Percentiles rank a stretch among this genome's conserved stretches.
Conservation (phyloP, 345 rosid genomes). For the Eucalyptus sideroxylon region DNA sequence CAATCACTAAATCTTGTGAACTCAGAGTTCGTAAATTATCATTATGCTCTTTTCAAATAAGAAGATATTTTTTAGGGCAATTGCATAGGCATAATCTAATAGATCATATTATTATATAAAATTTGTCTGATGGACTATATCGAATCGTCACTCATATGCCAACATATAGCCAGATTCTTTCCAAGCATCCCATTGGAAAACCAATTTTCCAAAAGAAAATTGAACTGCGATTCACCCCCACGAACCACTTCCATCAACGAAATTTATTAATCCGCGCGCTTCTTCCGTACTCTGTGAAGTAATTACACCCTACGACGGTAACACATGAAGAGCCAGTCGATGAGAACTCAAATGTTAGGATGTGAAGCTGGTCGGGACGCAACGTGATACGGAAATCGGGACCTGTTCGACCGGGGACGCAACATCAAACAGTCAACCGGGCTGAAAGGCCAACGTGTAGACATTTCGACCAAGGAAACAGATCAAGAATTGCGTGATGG, state of each 20-base stretch:
- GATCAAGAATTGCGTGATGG: background rate
- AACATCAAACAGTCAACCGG: background rate
- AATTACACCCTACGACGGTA: background rate
- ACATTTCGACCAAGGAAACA: background rate
- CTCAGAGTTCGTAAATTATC: accelerated
- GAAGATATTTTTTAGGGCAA: background rate
- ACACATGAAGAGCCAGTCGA: background rate
- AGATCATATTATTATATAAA: too few species aligned
- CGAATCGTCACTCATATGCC: too few species aligned
- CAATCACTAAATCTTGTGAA: accelerated
- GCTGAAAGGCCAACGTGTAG: background rate
- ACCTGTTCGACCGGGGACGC: background rate
- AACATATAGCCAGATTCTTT: background rate
- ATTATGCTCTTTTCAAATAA: background rate
- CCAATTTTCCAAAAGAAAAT: background rate
- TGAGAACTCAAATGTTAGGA: background rate
- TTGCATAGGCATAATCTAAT: background rate
- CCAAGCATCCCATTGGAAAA: background rate
- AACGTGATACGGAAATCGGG: background rate
- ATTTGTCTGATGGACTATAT: too few species aligned
- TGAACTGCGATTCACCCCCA: background rate
- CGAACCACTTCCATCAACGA: background rate
- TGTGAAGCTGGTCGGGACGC: background rate
- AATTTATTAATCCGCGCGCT: background rate
- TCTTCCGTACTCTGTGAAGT: background rate